phyloP scores from a whole-genome alignment of 805 yeast species.

The Barnettozyma sp. region DNA sequence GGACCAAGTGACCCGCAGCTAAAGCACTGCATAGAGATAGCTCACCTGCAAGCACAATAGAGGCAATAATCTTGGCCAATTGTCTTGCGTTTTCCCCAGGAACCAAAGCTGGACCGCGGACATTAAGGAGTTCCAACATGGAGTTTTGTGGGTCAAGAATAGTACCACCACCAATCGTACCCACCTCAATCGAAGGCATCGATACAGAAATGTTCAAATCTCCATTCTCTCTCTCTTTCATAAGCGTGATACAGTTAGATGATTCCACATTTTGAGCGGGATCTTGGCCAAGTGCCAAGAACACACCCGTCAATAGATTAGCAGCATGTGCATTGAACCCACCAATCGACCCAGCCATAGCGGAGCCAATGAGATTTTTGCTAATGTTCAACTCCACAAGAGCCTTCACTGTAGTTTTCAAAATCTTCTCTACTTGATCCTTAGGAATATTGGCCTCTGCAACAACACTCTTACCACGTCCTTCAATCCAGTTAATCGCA shows the following conservation, averaged over 20 bases:
- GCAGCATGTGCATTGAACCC: conserved; percentile 99
- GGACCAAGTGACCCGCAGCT: conserved; percentile 97
- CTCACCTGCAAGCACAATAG: conserved; percentile 94
- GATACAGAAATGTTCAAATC: conserved; percentile 90
- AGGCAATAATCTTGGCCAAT: conserved; percentile 86
- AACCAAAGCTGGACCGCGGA: conserved; percentile 85
- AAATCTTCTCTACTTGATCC: conserved; percentile 68
- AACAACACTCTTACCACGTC: conserved; percentile 96
- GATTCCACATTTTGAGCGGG: conserved; percentile 99
- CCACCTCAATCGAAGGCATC: conserved; percentile 98
- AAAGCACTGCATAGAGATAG: conserved; percentile 90
- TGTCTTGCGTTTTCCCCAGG: conserved; percentile 96
- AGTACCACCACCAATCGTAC: conserved; percentile 99
- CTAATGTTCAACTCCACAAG: conserved; percentile 82
- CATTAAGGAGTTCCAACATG: conserved; percentile 90
- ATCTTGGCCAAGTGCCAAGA: conserved; percentile 94
- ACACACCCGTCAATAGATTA: conserved; percentile 90
- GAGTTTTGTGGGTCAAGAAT: conserved; percentile 95
- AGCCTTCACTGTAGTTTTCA: conserved; percentile 89
- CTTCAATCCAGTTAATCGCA: conserved; percentile 98
- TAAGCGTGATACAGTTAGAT: conserved; percentile 93
- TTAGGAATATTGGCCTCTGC: conserved; percentile 91
- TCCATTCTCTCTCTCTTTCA: conserved; percentile 72
- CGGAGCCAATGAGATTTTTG: conserved; percentile 92
- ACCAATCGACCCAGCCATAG: conserved; percentile 97